Conservation (phyloP, 2,329 filamentous ascomycete species). For the Colletotrichum coccodes region DNA sequence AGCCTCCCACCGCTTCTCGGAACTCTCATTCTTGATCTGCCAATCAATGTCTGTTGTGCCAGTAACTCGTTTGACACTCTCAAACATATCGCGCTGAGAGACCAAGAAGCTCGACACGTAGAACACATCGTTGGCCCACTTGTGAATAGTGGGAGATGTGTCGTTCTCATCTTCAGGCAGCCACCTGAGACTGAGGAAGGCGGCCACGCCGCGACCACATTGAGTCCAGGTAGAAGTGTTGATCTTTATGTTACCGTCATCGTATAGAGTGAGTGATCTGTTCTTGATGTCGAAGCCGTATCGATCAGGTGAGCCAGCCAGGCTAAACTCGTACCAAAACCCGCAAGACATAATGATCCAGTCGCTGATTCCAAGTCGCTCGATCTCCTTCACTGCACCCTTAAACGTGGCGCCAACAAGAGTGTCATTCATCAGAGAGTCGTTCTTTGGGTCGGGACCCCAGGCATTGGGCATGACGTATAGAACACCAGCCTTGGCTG, state of each 20-base stretch:
- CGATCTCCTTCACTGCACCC: constrained; percentile 46
- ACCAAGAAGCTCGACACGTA: constrained; percentile 67
- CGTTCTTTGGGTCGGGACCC: constrained; percentile 41
- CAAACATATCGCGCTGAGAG: constrained; percentile 73
- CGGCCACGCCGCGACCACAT: constrained; percentile 53
- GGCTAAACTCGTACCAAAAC: constrained; percentile 65
- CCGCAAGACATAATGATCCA: constrained; percentile 52
- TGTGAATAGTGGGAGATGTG: constrained; percentile 34
- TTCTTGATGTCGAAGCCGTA: constrained; percentile 62
- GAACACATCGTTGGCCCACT: constrained; percentile 56
- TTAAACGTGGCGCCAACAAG: constrained; percentile 27
- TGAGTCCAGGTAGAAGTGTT: constrained; percentile 70
- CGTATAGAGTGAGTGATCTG: constrained; percentile 56
- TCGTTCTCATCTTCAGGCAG: constrained; percentile 25
- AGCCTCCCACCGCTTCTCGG: constrained; percentile 57
- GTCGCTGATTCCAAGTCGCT: constrained; percentile 44
- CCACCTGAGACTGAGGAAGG: constrained; percentile 51
- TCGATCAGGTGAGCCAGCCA: constrained; percentile 42
- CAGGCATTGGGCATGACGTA: constrained; percentile 64
- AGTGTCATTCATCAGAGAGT: neutral
- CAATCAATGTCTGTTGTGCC: constrained; percentile 69
- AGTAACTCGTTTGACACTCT: constrained; percentile 67
- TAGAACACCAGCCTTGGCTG: constrained; percentile 59
- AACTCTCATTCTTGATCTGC: constrained; percentile 61
- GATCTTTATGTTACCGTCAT: constrained; percentile 66